phyloP scores from a whole-genome alignment of 495 filamentous ascomycete species.

The Terfezia boudieri region DNA sequence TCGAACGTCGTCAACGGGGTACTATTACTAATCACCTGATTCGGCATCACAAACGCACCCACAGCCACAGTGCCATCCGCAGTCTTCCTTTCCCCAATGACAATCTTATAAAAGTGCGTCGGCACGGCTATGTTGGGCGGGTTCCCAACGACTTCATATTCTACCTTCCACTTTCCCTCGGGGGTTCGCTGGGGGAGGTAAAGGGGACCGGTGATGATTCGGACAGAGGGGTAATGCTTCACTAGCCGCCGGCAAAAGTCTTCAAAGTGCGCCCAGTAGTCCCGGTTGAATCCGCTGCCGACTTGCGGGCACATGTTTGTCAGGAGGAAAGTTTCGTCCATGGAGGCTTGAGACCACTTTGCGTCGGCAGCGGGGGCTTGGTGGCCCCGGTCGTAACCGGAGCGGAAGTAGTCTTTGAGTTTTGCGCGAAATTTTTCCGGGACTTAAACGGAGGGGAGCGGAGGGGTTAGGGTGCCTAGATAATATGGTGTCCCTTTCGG shows the following conservation, averaged over 20 bases:
- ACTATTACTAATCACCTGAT: constrained; percentile 68
- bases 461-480: neutral
- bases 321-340: constrained; percentile 82
- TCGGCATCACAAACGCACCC: constrained; percentile 87
- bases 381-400: constrained; percentile 91
- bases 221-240: constrained; percentile 54
- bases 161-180: constrained; percentile 86
- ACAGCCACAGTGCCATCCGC: constrained; percentile 57
- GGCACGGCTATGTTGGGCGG: constrained; percentile 91
- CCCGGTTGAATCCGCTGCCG: constrained; percentile 88
- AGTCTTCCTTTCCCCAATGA: constrained; percentile 71
- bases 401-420: constrained; percentile 78
- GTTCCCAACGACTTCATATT: constrained; percentile 87
- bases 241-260: constrained; percentile 81
- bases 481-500: neutral
- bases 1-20: constrained; percentile 75
- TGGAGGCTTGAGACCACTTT: constrained; percentile 80
- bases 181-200: constrained; percentile 60
- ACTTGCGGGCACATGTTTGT: constrained; percentile 97
- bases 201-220: constrained; percentile 80
- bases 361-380: constrained; percentile 93
- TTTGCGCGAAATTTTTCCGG: constrained; percentile 74
- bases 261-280: constrained; percentile 98
- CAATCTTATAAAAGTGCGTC: constrained; percentile 97
- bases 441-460: constrained; percentile 22